Conservation (phyloP, 148 eudicot genomes). For the Pharnaceum exiguum region DNA sequence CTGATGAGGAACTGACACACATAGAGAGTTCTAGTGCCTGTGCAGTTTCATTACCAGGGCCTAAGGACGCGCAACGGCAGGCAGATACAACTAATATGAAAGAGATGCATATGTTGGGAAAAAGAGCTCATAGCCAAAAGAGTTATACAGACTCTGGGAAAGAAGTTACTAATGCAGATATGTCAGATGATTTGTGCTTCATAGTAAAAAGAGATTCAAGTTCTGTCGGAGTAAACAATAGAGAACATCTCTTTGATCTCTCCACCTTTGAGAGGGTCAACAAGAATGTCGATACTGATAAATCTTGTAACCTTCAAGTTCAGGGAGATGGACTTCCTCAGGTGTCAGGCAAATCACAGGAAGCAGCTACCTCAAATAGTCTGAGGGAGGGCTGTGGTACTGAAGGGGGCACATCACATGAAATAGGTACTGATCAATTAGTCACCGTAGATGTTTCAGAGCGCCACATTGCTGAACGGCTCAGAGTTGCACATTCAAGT, state of each 20-base stretch:
- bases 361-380: background rate
- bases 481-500: slow-evolving; percentile 15
- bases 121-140: slow-evolving; percentile 1
- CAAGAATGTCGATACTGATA: slow-evolving; percentile 16
- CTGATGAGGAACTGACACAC: background rate
- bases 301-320: background rate
- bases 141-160: slow-evolving; percentile 1
- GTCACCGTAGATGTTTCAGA: background rate
- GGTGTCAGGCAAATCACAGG: slow-evolving; percentile 2
- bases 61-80: slow-evolving; percentile 2
- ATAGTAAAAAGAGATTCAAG: slow-evolving; percentile 30
- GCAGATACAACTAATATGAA: slow-evolving; percentile 2
- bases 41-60: slow-evolving; percentile 14
- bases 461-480: background rate
- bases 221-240: slow-evolving; percentile 14
- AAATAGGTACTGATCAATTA: too few relatives aligned
- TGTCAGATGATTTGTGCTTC: slow-evolving; percentile 28
- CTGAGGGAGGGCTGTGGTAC: too few relatives aligned
- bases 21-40: slow-evolving; percentile 13
- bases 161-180: background rate
- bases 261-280: slow-evolving; percentile 35
- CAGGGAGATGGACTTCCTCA: background rate
- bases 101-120: slow-evolving; percentile 4
- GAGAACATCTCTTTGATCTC: slow-evolving; percentile 34
- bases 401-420: too few relatives aligned